A percentile compares a stretch with the other conserved stretches of the same genome.
Conservation (phyloP, 352 stramenopile species). For the Globisporangium orthogonon region DNA sequence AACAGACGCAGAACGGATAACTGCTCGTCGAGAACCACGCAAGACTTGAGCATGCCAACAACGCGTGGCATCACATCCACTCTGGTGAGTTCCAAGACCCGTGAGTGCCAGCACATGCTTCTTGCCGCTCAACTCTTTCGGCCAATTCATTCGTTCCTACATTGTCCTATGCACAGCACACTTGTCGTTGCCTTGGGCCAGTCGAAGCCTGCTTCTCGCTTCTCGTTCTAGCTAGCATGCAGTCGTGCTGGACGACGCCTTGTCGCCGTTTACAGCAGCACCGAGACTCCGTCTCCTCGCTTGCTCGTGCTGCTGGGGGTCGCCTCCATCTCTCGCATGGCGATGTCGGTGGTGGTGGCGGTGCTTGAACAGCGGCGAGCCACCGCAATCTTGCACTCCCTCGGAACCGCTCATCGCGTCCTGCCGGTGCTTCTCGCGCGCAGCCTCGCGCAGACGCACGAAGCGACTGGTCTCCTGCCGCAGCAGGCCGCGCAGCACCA, state of each 20-base stretch:
- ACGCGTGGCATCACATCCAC: no score
- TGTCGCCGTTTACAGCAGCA: neutral
- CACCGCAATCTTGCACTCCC: neutral
- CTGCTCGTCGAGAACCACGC: no score
- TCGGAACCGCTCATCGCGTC: slow-evolving; percentile 1
- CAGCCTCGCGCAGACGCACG: slow-evolving; percentile 37
- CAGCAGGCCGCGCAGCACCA: slow-evolving; percentile 48
- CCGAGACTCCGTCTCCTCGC: neutral
- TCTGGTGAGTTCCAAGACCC: no score
- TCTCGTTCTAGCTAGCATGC: neutral
- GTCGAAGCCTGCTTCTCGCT: no score
- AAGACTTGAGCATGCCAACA: no score
- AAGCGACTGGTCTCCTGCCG: slow-evolving; percentile 54
- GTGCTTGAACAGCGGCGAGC: neutral
- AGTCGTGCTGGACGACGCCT: neutral
- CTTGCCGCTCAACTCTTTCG: no score
- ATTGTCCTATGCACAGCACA: neutral
- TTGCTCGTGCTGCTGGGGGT: neutral
- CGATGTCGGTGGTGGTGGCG: neutral
- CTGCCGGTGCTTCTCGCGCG: slow-evolving; percentile 11
- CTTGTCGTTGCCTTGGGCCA: neutral
- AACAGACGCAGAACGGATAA: neutral
- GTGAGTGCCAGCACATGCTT: no score
- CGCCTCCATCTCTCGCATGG: neutral
- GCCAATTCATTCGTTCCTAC: neutral